Percentiles rank a stretch among this genome's conserved stretches.
Conservation (phyloP, 495 filamentous ascomycete genomes). For the Penicillium fimorum region DNA sequence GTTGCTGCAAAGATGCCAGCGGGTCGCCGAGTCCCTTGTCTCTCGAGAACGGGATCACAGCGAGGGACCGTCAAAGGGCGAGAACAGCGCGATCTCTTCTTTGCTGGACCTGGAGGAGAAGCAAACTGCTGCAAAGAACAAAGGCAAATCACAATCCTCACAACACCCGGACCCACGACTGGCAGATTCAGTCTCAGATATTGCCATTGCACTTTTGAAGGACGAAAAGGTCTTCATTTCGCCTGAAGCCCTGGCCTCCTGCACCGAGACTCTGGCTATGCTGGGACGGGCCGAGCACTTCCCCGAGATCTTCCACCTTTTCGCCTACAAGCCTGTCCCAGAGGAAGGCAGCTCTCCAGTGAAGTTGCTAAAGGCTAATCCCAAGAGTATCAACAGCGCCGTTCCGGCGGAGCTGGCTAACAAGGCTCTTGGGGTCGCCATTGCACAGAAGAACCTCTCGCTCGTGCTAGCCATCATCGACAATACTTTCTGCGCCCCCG, state of each 20-base stretch:
- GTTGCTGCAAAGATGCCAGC: slow-evolving; percentile 46
- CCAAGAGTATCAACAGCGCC: slow-evolving; percentile 65
- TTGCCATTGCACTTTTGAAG: slow-evolving; percentile 63
- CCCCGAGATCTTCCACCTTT: slow-evolving; percentile 76
- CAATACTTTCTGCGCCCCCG: slow-evolving; percentile 67
- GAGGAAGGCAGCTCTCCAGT: slow-evolving; percentile 56
- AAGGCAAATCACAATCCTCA: slow-evolving; percentile 19
- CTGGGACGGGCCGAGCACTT: slow-evolving; percentile 70
- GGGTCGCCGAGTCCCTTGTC: slow-evolving; percentile 37
- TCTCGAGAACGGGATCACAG: slow-evolving; percentile 28
- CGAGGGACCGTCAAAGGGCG: slow-evolving; percentile 17
- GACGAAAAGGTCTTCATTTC: slow-evolving; percentile 83
- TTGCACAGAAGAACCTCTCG: slow-evolving; percentile 69
- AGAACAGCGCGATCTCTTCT: slow-evolving; percentile 47
- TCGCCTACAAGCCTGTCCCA: slow-evolving; percentile 78
- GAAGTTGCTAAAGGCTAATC: slow-evolving; percentile 60
- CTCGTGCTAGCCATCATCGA: slow-evolving; percentile 79
- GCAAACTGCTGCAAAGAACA: slow-evolving; percentile 13
- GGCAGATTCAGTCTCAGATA: slow-evolving; percentile 48
- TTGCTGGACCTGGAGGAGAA: slow-evolving; percentile 54
- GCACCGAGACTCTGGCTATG: slow-evolving; percentile 68
- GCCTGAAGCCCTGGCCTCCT: slow-evolving; percentile 61
- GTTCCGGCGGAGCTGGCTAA: slow-evolving; percentile 65
- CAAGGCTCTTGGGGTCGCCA: slow-evolving; percentile 70
- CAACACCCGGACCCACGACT: slow-evolving; percentile 22